Base-by-base conservation (phyloP, 495 filamentous ascomycete species). In the Clohesyomyces aquaticus region DNA sequence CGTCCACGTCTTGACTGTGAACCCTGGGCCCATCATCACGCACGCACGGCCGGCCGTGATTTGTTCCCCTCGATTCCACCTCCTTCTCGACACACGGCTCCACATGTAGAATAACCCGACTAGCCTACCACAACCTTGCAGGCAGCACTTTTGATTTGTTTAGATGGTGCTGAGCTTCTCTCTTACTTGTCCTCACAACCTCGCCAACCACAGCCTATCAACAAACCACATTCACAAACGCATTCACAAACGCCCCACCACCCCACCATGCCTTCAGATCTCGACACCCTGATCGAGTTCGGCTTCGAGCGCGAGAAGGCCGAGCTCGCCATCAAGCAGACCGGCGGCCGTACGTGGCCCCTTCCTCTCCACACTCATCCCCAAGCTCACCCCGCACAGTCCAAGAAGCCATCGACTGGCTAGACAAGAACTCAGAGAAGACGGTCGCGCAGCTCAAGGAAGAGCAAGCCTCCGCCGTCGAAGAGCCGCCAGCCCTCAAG, bases 381-480 rank as follows among this genome's bases (percentile, higher is more conserved):
- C 56, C 68, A 57, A 66, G 41, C 18, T 3, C n/a, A 29, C n/a
- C n/a, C n/a, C n/a, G 25, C 28, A 48, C 64, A 96, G 91, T 97
- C 56, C 87, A 93, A 73, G 89, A 87, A 68, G 93, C 93, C 57
- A 78, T 98, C 57, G 89, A 94, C 76, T 98, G 95, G 94, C 83
- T 98, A 10, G 94, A 96, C 71, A 80, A 86, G 66, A 96, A 92
- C 65, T 85, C 94, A 72, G 90, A 94, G 75, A 93, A 86, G 69
- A 78, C 88, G 1, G 68, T 93, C 29, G 91, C 96, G 14, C 87
- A 93, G 68, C 85, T 96, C 61, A 81, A 88, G 57, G 80, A 75
- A 25, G 85, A 85, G 49, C 84, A 86, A 46, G 82, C 81, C 16
- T 78, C 77, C 29, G 70, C 81, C 12, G 19, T 47, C 0, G 61